Conservation (phyloP, 108 stramenopile genomes). For the Conticribra weissflogii region DNA sequence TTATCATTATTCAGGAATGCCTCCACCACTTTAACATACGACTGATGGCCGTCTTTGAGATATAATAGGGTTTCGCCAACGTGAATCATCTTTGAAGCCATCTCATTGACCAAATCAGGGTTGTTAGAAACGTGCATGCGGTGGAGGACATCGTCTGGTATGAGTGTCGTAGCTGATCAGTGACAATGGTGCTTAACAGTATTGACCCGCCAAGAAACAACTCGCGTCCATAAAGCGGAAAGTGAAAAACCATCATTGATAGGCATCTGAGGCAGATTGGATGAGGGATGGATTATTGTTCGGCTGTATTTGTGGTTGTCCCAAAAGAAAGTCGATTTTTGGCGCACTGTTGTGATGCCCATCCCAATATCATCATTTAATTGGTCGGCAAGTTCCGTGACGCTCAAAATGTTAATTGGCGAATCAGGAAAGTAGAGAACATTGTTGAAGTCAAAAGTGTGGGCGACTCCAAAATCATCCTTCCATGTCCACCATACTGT, state of each 20-base stretch:
- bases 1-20: background rate
- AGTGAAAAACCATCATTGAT: background rate
- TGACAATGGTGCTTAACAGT: background rate
- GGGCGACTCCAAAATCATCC: background rate
- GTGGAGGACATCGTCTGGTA: background rate
- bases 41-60: background rate
- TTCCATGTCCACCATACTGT: background rate
- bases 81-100: background rate
- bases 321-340: background rate
- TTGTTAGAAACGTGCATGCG: no score
- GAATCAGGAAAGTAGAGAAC: background rate
- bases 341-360: background rate
- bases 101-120: background rate
- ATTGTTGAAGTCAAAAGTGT: background rate
- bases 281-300: background rate
- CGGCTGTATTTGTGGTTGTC: background rate
- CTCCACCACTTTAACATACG: background rate
- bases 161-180: background rate
- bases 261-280: background rate
- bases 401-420: background rate
- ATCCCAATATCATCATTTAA: background rate
- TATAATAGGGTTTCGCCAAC: background rate
- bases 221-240: background rate
- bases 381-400: background rate
- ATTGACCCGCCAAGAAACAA: background rate